Conservation (phyloP, 257 asterid species). For the Lantana camara region DNA sequence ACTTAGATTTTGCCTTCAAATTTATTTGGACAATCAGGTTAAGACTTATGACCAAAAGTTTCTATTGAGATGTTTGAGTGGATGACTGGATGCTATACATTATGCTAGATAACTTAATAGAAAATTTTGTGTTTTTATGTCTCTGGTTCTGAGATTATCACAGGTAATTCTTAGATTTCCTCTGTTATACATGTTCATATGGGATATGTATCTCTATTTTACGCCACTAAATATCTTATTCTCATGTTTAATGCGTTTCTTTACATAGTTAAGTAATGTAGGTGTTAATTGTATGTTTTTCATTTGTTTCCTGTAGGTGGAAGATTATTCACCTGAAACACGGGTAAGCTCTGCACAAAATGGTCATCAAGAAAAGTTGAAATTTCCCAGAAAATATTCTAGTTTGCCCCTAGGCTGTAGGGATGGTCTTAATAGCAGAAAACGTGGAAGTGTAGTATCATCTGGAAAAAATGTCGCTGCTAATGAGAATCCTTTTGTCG, state of each 20-base stretch:
- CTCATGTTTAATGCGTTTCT: slow-evolving; percentile 17
- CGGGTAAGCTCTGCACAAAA: slow-evolving; percentile 54
- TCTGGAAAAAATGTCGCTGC: slow-evolving; percentile 39
- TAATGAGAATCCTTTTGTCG: slow-evolving; percentile 38
- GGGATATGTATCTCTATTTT: slow-evolving; percentile 15
- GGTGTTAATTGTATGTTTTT: slow-evolving; percentile 32
- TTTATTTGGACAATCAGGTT: too few species aligned
- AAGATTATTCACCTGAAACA: slow-evolving; percentile 76
- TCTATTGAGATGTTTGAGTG: too few species aligned
- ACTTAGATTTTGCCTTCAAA: slow-evolving; percentile 2
- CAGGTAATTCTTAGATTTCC: slow-evolving; percentile 2
- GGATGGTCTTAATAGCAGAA: slow-evolving; percentile 37
- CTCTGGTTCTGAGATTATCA: background rate
- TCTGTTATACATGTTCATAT: slow-evolving; percentile 19
- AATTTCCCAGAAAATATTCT: slow-evolving; percentile 40
- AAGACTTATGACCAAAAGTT: too few species aligned
- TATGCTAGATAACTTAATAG: background rate
- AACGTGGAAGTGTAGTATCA: slow-evolving; percentile 45
- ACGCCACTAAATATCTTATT: background rate
- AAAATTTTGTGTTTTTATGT: slow-evolving; percentile 7
- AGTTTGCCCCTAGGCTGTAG: slow-evolving; percentile 34
- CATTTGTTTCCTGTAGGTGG: slow-evolving; percentile 55
- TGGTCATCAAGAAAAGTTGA: slow-evolving; percentile 43
- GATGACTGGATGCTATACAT: too few species aligned
- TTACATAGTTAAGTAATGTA: slow-evolving; percentile 12